phyloP scores from a whole-genome alignment of 2,329 filamentous ascomycete genomes.

The Ophiostoma quercus region DNA sequence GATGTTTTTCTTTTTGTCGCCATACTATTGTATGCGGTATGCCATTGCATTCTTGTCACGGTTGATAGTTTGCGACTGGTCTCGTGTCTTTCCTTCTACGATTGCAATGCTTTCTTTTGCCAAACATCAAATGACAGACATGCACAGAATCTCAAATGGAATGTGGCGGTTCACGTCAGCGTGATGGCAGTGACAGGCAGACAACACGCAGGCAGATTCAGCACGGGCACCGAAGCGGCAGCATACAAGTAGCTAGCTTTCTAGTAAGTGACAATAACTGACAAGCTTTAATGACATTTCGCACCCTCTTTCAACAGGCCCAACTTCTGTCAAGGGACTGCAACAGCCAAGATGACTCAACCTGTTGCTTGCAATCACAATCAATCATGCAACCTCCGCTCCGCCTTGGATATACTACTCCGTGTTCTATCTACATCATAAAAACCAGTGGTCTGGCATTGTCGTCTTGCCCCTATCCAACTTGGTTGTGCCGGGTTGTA shows the following conservation, averaged over 20 bases:
- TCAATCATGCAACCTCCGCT: not conserved
- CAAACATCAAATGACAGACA: not conserved
- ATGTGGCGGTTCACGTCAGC: not conserved
- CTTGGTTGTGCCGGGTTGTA: slow-evolving; percentile 2
- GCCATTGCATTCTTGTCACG: not conserved
- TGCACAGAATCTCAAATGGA: not conserved
- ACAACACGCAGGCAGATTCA: not conserved
- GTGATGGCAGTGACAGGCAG: not conserved
- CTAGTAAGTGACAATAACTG: not conserved
- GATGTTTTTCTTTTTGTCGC: not conserved
- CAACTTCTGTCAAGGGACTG: not conserved
- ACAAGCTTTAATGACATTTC: not conserved
- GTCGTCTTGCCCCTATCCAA: not conserved
- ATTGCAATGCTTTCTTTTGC: not conserved
- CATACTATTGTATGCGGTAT: not conserved
- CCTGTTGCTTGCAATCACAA: not conserved
- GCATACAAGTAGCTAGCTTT: not conserved
- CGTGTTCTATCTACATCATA: not conserved
- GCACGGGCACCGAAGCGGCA: not conserved
- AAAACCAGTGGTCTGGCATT: not conserved
- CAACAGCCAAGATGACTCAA: slow-evolving; percentile 9
- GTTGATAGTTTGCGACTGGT: not conserved
- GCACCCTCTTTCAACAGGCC: too few species aligned
- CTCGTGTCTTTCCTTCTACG: not conserved
- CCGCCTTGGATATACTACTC: slow-evolving; percentile 8